Evolutionary conservation across 352 stramenopile genomes (phyloP), one percentile per base, ranked within the genome.

Genomic region (Peronospora destructor): DNA sequence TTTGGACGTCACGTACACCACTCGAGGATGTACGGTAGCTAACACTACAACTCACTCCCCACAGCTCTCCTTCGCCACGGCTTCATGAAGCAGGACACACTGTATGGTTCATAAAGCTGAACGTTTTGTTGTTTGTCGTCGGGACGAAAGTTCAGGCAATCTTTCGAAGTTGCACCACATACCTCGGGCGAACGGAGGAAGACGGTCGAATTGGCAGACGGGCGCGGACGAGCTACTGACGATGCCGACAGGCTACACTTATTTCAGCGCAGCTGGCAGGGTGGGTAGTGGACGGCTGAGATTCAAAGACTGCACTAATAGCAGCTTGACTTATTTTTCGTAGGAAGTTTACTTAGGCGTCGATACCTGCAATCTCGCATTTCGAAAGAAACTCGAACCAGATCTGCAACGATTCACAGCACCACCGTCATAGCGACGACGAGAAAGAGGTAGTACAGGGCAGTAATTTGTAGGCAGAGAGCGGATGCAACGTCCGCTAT

Each of bases 1-100:
- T 35, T 44, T 49, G 10, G 9, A 52, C 41, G 57, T 1, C 43
- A 26, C 4, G 11, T 45, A 36, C 16, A 40, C 19, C 48, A 61
- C n/a, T 45, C 23, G 9, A 21, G 7, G 3, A 32, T 32, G 8
- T 11, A 32, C 28, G 10, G 28, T 32, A 9, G 28, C 5, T 32
- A 4, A 0, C 23, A 26, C 23, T 23, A 3, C 23, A 6, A 6
- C 6, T 32, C 28, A 32, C 10, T 32, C 28, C 11, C 10, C 8
- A 12, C 10, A 32, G 7, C 28, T 32, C 23, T 26, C 4, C 2
- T 26, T 26, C 23, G 23, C 23, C 23, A 26, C 4, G 4, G 23
- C 0, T 26, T 6, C 4, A 4, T 26, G 0, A 6, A 6, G 23
- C 5, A 26, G 3, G 23, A 3, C 23, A 6, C 8, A 12, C 28